Base-by-base conservation (phyloP, 352 stramenopile genomes). In the Phytophthora pluvialis region DNA sequence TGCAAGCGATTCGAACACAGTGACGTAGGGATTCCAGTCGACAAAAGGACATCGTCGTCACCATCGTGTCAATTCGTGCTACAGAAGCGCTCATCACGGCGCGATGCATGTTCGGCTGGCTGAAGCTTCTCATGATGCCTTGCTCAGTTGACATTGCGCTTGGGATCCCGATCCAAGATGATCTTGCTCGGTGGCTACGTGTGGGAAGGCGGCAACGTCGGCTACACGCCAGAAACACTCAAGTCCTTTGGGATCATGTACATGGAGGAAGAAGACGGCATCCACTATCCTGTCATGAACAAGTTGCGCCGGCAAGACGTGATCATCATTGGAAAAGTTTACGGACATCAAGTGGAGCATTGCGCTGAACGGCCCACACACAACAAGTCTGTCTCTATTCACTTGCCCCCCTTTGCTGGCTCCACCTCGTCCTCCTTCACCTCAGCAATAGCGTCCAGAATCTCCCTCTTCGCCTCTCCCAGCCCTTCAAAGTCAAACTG, bases 401-500 rank as follows among this genome's bases (percentile, higher is more conserved):
- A 35, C 40, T 61, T 49, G 56, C 7, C 35, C 3, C 12, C 44
- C 21, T 11, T 46, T 43, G 42, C 33, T 15, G 26, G n/a, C 39
- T 56, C 48, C 8, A 43, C 8, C 28, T 45, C 39, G 4, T 73
- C 52, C 15, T 73, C 26, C 18, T 70, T 61, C 52, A 58, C 32
- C 28, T 66, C 43, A 8, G 32, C 43, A 35, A 71, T 62, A 1
- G 36, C 44, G 25, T 73, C 42, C 3, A 62, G 1, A 44, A 67
- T 54, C 29, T 70, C 62, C 16, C 29, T 67, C 38, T 70, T 70
- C 12, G 47, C 66, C n/a, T 67, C 42, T 35, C 47, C 60, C 7
- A 71, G 26, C 48, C 70, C 69, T 45, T 82, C 9, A 25, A 78
- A 61, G 8, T 71, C 32, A 5, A 84, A 44, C 11, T 64, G 54